phyloP scores from a whole-genome alignment of 805 yeast species.

The Sugiyamaella smithiae region DNA sequence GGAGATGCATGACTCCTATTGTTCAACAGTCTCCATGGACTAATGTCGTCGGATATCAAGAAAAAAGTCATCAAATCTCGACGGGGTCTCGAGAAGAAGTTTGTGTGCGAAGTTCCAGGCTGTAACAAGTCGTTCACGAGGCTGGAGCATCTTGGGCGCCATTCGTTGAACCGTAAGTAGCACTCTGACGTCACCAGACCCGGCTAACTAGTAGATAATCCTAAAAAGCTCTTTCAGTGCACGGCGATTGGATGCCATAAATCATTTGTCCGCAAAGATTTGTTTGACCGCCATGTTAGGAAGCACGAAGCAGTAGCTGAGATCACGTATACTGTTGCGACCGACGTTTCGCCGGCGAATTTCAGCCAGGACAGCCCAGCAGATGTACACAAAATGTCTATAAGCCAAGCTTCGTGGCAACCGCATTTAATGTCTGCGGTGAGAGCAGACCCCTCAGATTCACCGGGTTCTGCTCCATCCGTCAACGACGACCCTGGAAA shows the following conservation, averaged over 20 bases:
- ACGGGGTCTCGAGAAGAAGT: slow-evolving; percentile 25
- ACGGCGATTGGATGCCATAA: slow-evolving; percentile 28
- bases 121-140: slow-evolving; percentile 34
- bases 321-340: background rate
- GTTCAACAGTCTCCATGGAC: background rate
- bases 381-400: background rate
- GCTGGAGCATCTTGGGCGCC: slow-evolving; percentile 33
- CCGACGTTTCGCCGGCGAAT: background rate
- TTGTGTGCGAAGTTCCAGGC: slow-evolving; percentile 36
- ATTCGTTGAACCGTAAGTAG: slow-evolving; percentile 26
- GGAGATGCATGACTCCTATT: background rate
- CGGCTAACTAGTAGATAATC: slow-evolving; percentile 12
- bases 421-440: background rate
- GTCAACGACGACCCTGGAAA: background rate
- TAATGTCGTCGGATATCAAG: background rate
- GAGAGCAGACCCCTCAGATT: background rate
- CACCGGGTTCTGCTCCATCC: background rate
- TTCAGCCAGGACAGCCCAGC: too few species aligned
- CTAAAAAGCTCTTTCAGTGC: slow-evolving; percentile 17
- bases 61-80: slow-evolving; percentile 19
- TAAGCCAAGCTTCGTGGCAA: background rate
- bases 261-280: slow-evolving; percentile 35
- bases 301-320: slow-evolving; percentile 8
- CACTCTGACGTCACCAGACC: background rate
- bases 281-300: slow-evolving; percentile 27